These are phyloP conservation scores for Umbelopsis vinacea DNA, from an alignment of 192 early-diverging fungal species.

Conservation along the genomic window DNA sequence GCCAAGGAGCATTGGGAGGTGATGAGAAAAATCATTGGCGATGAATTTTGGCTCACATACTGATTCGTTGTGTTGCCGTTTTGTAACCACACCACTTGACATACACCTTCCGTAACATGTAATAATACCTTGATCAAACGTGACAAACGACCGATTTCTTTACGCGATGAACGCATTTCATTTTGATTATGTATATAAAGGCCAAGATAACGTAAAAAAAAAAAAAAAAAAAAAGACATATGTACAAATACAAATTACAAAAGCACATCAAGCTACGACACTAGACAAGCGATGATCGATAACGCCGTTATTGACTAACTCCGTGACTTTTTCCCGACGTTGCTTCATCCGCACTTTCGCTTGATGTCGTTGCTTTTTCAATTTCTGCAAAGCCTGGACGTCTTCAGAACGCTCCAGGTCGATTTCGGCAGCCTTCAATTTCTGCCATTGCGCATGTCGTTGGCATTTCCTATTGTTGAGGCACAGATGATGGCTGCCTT, in stretches of 20 bases:
- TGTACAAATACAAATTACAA: constrained; percentile 10
- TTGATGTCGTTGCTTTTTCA: constrained; percentile 43
- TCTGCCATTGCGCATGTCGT: constrained; percentile 56
- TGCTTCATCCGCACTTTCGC: constrained; percentile 54
- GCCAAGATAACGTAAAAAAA: neutral
- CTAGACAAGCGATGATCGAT: constrained; percentile 38
- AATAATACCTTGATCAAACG: too few species aligned
- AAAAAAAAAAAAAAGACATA: neutral
- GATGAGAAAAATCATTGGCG: constrained; percentile 70
- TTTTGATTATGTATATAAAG: neutral
- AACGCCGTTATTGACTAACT: constrained; percentile 50
- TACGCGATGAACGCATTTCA: neutral
- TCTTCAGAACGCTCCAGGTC: constrained; percentile 47
- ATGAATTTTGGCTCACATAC: constrained; percentile 77
- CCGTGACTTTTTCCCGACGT: constrained; percentile 45
- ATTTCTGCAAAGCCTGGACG: constrained; percentile 1
- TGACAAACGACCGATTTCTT: too few species aligned
- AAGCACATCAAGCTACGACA: neutral
- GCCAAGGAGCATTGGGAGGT: constrained; percentile 75
- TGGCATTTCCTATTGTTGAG: constrained; percentile 43
- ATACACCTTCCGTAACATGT: too few species aligned
- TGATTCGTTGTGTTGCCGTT: constrained; percentile 25
- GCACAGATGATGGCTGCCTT: constrained; percentile 41
- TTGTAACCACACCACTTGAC: neutral
- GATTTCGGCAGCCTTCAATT: constrained; percentile 42